Evolutionary conservation across 2,329 filamentous ascomycete species (phyloP), one percentile per base, ranked within the genome.

Genomic region (Mycosphaerella sp.): DNA sequence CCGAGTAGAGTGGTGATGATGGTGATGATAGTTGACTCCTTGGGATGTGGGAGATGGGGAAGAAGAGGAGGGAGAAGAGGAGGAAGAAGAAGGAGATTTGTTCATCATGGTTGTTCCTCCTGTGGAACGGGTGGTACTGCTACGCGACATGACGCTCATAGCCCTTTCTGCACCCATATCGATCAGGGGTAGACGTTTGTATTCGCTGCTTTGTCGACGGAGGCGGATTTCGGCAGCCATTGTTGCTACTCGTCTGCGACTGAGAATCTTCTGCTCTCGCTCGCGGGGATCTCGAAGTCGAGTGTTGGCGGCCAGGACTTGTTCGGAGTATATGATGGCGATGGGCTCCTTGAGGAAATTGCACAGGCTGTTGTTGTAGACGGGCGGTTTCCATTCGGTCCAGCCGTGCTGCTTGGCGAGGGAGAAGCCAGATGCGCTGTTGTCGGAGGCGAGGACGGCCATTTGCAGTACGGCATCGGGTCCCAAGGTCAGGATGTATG

Each of bases 271-370:
- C 30, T 34, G 30, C 10, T 34, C 30, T 34, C 13, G 30, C 7
- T 34, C 30, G 6, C 10, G 60, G 6, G 70, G 63, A 36, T 71
- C 66, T 43, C 69, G 67, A 14, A 50, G 50, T 2, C 66, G 30
- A 54, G 62, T 46, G 37, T 60, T 55, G 16, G 57, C 56, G 3
- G 56, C 58, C 12, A 66, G 67, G 40, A 74, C 69, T 56, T 71
- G 72, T 54, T 77, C 75, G 62, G 81, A 77, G 64, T 84, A 84
- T 16, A 80, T 73, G 17, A 78, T 76, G 1, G 78, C 74, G 28
- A 82, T 73, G 1, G 80, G 79, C 62, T 82, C 79, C 52, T 79
- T 79, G 50, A 85, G 70, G 65, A 85, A 85, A 2, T 72, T 75
- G 10, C 72, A 70, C 14, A 79, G 76, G 46, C 73, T 78, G 39